Evolutionary conservation across 2,329 filamentous ascomycete species (phyloP), one percentile per base, ranked within the genome.

Genomic region (Beauveria asiatica): DNA sequence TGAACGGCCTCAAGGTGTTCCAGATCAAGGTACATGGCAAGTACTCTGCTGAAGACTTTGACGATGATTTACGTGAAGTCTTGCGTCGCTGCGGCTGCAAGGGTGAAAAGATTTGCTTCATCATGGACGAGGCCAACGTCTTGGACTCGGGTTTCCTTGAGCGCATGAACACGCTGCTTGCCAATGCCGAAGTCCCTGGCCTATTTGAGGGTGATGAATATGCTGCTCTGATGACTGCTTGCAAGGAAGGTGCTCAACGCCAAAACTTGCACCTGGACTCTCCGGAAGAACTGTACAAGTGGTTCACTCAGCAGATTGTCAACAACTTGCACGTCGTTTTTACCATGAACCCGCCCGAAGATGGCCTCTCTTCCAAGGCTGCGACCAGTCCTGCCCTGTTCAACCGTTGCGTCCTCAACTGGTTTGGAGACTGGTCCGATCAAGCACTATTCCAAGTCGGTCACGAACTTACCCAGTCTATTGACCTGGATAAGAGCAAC

Each of bases 21-120:
- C 94, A 99, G 76, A 99, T 99, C 82, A 99, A 99, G 80, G 94
- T 99, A 0, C 94, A 99, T 69, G 94, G 94, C 65, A 97, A 93
- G 72, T 99, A 99, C 76, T 97, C 94, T 17, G 90, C 90, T 1
- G 94, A 97, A 71, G 94, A 99, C 76, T 99, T 99, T 70, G 94
- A 99, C 70, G 95, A 99, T 61, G 94, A 99, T 73, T 79, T 99
- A 41, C 85, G 95, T 65, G 93, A 92, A 70, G 94, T 99, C 9
- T 84, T 99, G 45, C 88, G 94, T 50, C 85, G 94, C 61, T 95
- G 91, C 67, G 94, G 94, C 64, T 97, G 93, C 79, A 97, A 97
- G 79, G 94, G 94, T 41, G 94, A 99, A 73, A 97, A 97, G 80
- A 96, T 99, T 53, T 99, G 95, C 77, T 99, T 99, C 80, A 97